These are phyloP conservation scores for Fusarium sp. DNA, from an alignment of 2,329 filamentous ascomycete species.

Conservation along the genomic window DNA sequence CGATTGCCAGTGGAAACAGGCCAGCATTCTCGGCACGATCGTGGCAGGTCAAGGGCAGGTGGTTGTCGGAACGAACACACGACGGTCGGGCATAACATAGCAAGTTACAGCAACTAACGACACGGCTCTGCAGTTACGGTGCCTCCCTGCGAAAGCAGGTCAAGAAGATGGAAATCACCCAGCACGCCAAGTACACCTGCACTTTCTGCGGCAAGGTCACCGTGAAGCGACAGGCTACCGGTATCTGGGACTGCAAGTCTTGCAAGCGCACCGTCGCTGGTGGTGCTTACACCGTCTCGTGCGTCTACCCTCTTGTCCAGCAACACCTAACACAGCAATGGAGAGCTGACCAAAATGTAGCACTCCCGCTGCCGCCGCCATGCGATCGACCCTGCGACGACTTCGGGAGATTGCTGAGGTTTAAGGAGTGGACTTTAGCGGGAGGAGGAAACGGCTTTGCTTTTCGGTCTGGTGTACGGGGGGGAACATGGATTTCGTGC, in stretches of 20 bases:
- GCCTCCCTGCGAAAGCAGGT: slow-evolving; percentile 95
- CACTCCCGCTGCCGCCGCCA: slow-evolving; percentile 93
- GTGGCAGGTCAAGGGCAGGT: slow-evolving; percentile 23
- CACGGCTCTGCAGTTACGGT: slow-evolving; percentile 82
- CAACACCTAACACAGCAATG: slow-evolving; percentile 2
- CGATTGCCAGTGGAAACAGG: slow-evolving; percentile 2
- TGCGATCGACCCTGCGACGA: slow-evolving; percentile 96
- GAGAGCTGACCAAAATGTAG: slow-evolving; percentile 64
- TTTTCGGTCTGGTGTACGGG: slow-evolving; percentile 65
- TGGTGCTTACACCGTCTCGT: slow-evolving; percentile 97
- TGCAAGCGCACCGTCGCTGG: slow-evolving; percentile 86
- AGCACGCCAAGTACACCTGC: slow-evolving; percentile 98
- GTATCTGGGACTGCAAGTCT: slow-evolving; percentile 97
- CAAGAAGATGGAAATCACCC: slow-evolving; percentile 99
- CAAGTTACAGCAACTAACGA: slow-evolving; percentile 47
- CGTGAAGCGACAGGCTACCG: slow-evolving; percentile 91
- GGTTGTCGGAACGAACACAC: slow-evolving; percentile 17
- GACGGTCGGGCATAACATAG: slow-evolving; percentile 10
- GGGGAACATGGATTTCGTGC: slow-evolving; percentile 61
- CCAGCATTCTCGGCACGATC: slow-evolving; percentile 4
- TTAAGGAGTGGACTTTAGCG: slow-evolving; percentile 65
- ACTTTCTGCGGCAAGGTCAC: slow-evolving; percentile 99
- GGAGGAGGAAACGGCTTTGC: slow-evolving; percentile 58
- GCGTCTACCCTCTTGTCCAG: slow-evolving; percentile 66
- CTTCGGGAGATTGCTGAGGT: slow-evolving; percentile 98